Base-by-base conservation (phyloP, 2,329 filamentous ascomycete genomes). In the Chalara sp. region DNA sequence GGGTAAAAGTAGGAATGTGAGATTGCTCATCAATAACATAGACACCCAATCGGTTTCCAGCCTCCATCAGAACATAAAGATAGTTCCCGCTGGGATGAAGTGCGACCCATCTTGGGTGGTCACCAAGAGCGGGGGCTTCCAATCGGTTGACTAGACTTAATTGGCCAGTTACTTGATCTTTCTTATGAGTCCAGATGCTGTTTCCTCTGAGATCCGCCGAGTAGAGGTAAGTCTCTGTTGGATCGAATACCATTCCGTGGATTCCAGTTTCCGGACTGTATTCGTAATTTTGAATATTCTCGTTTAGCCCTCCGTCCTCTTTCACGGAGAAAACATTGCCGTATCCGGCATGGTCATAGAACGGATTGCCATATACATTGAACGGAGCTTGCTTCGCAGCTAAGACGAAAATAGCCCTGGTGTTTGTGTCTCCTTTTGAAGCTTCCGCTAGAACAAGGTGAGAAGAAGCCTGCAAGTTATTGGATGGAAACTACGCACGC, bases 41-140 rank as follows among this genome's bases (percentile, higher is more conserved):
- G 61, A 90, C 86, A 67, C 82, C 89, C 51, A 95, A 71, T 47
- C 85, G 76, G 72, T 95, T 95, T 49, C 89, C 88, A n/a, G 84
- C 85, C 70, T 95, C 89, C 87, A 93, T 95, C 59, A 95, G 76
- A 6, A 80, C 88, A 70, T 95, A 95, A 51, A 95, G 76, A 68
- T 89, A 90, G 52, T 83, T 79, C 21, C 87, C 88, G 1, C 79
- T 79, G 3, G 85, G 84, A 67, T 92, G 87, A 65, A 95, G 84
- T 59, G 88, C 88, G 11, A 95, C 87, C 89, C 89, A 95, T 62
- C 89, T 81, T 12, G 89, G 89, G 67, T 93, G 89, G 67, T 95
- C 89, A 54, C 76, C 76, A 3, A 79, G 70, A 44, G 77, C 76
- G 0, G 88, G 87, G 31, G 88, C 88, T 55, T 86, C 79, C 33